Evolutionary conservation across 2,329 filamentous ascomycete genomes (phyloP).

Genomic region (Daldinia eschscholtzii): DNA sequence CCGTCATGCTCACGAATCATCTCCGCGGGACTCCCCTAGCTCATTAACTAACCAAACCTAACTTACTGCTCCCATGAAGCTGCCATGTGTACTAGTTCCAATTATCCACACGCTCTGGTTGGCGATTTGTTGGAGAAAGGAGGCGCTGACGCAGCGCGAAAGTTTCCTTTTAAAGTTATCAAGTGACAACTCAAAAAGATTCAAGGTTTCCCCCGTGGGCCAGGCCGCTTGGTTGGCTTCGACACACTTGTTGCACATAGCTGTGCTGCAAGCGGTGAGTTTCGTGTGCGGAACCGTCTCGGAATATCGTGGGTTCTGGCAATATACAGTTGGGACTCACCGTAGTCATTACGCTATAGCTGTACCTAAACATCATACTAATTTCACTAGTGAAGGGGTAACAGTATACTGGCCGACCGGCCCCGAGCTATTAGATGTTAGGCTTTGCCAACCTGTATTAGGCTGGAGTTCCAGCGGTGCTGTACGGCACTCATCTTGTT

Average conservation of each 20-base stretch:
- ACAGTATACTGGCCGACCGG: not conserved
- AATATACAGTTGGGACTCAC: not conserved
- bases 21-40: slow-evolving; percentile 1
- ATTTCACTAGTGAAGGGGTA: slow-evolving; percentile 6
- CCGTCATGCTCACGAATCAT: slow-evolving; percentile 9
- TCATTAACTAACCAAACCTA: not conserved
- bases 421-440: not conserved
- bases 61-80: not conserved
- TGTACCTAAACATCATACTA: slow-evolving; percentile 5
- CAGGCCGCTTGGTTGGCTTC: slow-evolving; percentile 10
- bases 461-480: slow-evolving; percentile 3
- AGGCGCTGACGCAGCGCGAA: slow-evolving; percentile 7
- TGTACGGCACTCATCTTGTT: slow-evolving; percentile 1
- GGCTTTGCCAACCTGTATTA: not conserved
- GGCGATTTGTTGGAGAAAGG: slow-evolving; percentile 14
- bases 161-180: slow-evolving; percentile 8
- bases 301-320: not conserved
- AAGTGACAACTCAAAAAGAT: slow-evolving; percentile 10
- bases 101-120: not conserved
- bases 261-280: slow-evolving; percentile 14
- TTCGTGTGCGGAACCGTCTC: slow-evolving; percentile 22
- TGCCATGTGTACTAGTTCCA: slow-evolving; percentile 20
- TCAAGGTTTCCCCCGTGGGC: slow-evolving; percentile 23
- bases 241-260: not conserved
- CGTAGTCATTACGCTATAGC: slow-evolving; percentile 29